A percentile compares a stretch with the other conserved stretches of the same genome.
Conservation (phyloP, 306 rosid genomes). For the Crataegus laevigata region DNA sequence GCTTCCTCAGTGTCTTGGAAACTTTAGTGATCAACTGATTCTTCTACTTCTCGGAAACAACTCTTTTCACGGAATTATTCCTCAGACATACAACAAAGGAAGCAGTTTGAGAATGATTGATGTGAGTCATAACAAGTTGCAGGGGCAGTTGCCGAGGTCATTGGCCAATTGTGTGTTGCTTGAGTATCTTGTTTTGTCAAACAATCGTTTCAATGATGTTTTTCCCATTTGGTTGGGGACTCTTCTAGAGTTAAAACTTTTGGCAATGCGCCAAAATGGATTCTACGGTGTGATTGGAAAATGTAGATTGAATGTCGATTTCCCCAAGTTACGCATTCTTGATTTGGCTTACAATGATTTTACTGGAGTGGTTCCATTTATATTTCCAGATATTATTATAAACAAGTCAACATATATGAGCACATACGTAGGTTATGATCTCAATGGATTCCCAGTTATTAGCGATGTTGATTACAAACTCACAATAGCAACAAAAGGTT, state of each 20-base stretch:
- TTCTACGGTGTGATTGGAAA: not conserved
- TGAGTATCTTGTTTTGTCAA: not conserved
- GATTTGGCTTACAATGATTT: not conserved
- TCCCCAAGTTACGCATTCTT: not conserved
- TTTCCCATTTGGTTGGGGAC: not conserved
- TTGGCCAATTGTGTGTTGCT: not conserved
- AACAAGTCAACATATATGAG: not conserved
- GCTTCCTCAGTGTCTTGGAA: slow-evolving; percentile 2
- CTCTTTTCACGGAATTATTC: not conserved
- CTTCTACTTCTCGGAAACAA: not conserved
- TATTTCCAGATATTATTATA: not conserved
- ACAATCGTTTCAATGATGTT: not conserved
- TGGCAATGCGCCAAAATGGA: not conserved
- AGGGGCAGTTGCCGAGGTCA: not conserved
- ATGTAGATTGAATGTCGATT: not conserved
- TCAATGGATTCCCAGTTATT: not conserved
- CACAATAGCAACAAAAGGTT: not conserved
- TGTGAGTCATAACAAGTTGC: not conserved
- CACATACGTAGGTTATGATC: not conserved
- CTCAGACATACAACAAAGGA: not conserved
- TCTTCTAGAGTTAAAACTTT: not conserved
- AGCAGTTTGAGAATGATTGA: not conserved
- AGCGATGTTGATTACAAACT: not conserved
- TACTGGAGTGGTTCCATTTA: not conserved
- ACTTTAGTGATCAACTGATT: not conserved